Percentiles rank a stretch among this genome's conserved stretches.
Evolutionary conservation across 345 rosid genomes (phyloP).

Genomic region (Noccaea caerulescens): DNA sequence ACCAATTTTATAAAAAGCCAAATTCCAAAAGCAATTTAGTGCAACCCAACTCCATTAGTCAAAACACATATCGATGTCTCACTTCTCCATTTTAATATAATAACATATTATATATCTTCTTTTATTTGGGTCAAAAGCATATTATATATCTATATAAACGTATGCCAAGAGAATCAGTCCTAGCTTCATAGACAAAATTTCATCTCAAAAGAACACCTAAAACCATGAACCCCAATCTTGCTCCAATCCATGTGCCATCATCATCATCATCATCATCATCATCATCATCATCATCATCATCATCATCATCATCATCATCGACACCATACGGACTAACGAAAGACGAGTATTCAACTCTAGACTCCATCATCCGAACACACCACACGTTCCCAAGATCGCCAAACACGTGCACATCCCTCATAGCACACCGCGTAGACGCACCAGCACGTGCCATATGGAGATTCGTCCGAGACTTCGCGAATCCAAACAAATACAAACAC

Average conservation of each 20-base stretch:
- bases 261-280: constrained; percentile 33
- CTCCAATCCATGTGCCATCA: constrained; percentile 13
- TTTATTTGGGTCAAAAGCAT: no score
- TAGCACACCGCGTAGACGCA: constrained; percentile 40
- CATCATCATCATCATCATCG: constrained; percentile 31
- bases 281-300: constrained; percentile 30
- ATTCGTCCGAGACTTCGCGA: constrained; percentile 36
- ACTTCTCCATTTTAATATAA: constrained; percentile 1
- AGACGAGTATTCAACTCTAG: constrained; percentile 36
- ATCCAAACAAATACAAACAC: constrained; percentile 45
- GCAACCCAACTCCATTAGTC: constrained; percentile 44
- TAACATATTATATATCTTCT: constrained; percentile 2
- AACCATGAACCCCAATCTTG: constrained; percentile 34
- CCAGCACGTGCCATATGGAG: constrained; percentile 40
- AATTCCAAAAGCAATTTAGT: constrained; percentile 33
- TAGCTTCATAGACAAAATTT: constrained; percentile 5
- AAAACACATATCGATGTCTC: constrained; percentile 26
- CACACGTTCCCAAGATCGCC: constrained; percentile 39
- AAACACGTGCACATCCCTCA: constrained; percentile 43
- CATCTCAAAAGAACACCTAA: background rate
- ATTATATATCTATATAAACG: constrained; percentile 14
- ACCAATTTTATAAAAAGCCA: background rate
- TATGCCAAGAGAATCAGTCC: constrained; percentile 34
- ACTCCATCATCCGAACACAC: constrained; percentile 28
- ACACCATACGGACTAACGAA: constrained; percentile 35